Conservation (phyloP, 345 rosid species). For the Euphorbia peplus region DNA sequence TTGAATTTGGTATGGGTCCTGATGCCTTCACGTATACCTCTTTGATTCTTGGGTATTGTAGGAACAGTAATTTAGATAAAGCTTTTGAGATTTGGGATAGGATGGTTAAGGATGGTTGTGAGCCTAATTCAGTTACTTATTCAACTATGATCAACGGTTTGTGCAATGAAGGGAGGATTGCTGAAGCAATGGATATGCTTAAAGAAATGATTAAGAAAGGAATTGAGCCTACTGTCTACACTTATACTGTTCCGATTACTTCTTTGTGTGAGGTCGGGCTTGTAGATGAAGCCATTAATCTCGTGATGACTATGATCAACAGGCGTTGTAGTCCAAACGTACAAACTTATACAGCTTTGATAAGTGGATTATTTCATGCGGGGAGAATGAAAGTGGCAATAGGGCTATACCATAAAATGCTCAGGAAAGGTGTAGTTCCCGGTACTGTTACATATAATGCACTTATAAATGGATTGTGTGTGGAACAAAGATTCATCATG, state of each 20-base stretch:
- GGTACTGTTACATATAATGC: constrained; percentile 51
- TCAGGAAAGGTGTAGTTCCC: constrained; percentile 46
- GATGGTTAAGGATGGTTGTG: constrained; percentile 55
- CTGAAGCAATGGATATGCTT: constrained; percentile 51
- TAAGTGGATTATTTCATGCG: constrained; percentile 44
- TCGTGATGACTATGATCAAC: constrained; percentile 42
- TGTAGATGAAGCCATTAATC: constrained; percentile 47
- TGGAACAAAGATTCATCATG: constrained; percentile 26
- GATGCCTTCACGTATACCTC: constrained; percentile 56
- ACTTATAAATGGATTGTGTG: constrained; percentile 47
- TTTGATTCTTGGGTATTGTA: constrained; percentile 64
- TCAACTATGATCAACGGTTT: constrained; percentile 53
- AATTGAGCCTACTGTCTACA: constrained; percentile 47
- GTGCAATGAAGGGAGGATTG: constrained; percentile 49
- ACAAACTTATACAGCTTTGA: constrained; percentile 56
- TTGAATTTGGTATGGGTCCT: constrained; percentile 42
- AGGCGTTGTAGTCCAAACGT: constrained; percentile 48
- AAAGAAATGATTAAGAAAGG: constrained; percentile 52
- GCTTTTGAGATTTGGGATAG: constrained; percentile 50
- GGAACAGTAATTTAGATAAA: constrained; percentile 40
- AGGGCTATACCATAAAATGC: constrained; percentile 60
- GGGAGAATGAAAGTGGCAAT: constrained; percentile 47
- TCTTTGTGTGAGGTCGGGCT: constrained; percentile 48
- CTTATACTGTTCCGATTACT: constrained; percentile 51
- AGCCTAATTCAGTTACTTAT: constrained; percentile 58